These are phyloP conservation scores for Buddleja alternifolia DNA, from an alignment of 257 asterid genomes.

Conservation along the genomic window DNA sequence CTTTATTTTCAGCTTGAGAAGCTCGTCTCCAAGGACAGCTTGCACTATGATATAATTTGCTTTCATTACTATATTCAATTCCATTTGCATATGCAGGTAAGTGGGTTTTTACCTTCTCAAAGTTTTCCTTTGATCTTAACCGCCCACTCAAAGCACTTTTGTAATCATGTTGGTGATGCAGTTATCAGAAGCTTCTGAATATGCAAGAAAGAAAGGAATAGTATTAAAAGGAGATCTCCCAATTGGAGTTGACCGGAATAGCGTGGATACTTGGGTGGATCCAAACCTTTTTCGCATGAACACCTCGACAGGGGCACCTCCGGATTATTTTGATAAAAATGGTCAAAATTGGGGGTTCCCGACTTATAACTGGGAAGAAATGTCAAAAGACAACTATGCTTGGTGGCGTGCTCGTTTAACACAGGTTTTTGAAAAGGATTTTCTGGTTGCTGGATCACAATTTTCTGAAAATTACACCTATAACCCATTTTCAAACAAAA, in stretches of 20 bases:
- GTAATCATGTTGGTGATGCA: conserved; percentile 36
- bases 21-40: conserved; percentile 70
- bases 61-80: conserved; percentile 92
- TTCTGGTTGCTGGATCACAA: no score
- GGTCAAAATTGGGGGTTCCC: conserved; percentile 99
- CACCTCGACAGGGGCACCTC: conserved; percentile 99
- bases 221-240: conserved; percentile 97
- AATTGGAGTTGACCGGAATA: conserved; percentile 89
- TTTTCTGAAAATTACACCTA: no score
- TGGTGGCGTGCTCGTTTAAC: conserved; percentile 99
- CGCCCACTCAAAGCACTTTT: conserved; percentile 24
- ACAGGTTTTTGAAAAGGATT: no score
- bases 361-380: conserved; percentile 99
- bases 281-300: conserved; percentile 93
- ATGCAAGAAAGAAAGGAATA: conserved; percentile 86
- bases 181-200: conserved; percentile 92
- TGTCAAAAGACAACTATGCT: conserved; percentile 95
- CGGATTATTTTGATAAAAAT: conserved; percentile 94
- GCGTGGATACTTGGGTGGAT: conserved; percentile 97
- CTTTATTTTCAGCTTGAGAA: conserved; percentile 83
- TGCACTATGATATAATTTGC: conserved; percentile 69
- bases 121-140: conserved; percentile 22
- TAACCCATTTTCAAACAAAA: no score
- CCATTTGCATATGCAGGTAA: conserved; percentile 84
- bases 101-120: conserved; percentile 27